These are phyloP conservation scores for Rubus parviflorus DNA, from an alignment of 306 rosid species.

Conservation along the genomic window DNA sequence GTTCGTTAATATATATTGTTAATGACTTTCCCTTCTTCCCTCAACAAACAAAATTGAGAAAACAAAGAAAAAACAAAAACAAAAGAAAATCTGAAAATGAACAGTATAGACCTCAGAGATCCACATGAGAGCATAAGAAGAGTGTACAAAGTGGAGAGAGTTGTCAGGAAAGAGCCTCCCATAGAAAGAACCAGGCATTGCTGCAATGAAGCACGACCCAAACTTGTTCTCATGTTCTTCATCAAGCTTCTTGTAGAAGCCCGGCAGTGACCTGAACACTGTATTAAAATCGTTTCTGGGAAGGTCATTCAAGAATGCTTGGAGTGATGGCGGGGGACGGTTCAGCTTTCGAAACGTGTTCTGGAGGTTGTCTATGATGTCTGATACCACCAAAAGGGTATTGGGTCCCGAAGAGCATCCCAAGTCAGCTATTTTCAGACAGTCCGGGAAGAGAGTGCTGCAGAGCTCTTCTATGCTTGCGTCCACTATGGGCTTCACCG, in stretches of 20 bases:
- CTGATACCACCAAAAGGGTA: conserved; percentile 18
- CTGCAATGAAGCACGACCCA: conserved; percentile 43
- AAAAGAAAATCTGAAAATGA: background rate
- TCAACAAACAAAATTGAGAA: too few species aligned
- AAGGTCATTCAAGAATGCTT: conserved; percentile 49
- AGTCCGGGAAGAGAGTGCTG: conserved; percentile 5
- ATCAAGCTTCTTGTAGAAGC: conserved; percentile 21
- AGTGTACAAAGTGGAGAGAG: conserved; percentile 43
- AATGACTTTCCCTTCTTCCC: too few species aligned
- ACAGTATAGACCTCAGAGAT: conserved; percentile 31
- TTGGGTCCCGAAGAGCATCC: conserved; percentile 51
- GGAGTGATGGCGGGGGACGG: conserved; percentile 15
- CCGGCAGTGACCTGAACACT: conserved; percentile 36
- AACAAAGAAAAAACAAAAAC: background rate
- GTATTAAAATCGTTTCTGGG: conserved; percentile 53
- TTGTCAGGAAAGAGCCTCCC: conserved; percentile 47
- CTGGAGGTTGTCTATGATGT: conserved; percentile 16
- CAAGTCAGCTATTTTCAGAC: conserved; percentile 45
- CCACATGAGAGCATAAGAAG: conserved; percentile 48
- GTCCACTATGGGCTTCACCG: conserved; percentile 18
- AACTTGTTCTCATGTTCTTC: background rate
- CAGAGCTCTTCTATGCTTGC: conserved; percentile 23
- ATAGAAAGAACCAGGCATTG: conserved; percentile 52
- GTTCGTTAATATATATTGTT: too few species aligned
- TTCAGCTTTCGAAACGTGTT: background rate